phyloP scores from a whole-genome alignment of 2,329 filamentous ascomycete genomes.

The Cyanodermella asteris region DNA sequence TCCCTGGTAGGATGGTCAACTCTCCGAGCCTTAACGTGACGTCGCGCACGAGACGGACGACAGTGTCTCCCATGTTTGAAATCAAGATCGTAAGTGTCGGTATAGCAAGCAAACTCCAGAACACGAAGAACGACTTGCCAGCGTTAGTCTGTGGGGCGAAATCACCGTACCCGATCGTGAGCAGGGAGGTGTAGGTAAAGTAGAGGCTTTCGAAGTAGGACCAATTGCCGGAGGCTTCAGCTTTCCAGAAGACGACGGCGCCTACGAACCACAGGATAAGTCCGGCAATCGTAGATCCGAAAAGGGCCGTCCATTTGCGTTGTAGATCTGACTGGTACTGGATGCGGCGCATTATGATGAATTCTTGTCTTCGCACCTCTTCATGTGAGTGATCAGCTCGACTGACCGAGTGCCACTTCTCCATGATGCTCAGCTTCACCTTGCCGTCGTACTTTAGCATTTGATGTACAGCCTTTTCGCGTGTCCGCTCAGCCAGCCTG shows the following conservation, averaged over 20 bases:
- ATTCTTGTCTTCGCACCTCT: slow-evolving; percentile 27
- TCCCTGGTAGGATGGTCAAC: slow-evolving; percentile 6
- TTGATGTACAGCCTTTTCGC: slow-evolving; percentile 19
- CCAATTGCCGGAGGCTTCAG: slow-evolving; percentile 14
- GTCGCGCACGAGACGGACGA: slow-evolving; percentile 9
- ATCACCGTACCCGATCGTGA: slow-evolving; percentile 21
- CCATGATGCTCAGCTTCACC: slow-evolving; percentile 20
- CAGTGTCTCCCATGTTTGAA: slow-evolving; percentile 17
- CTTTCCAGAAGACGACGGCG: slow-evolving; percentile 16
- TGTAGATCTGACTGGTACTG: slow-evolving; percentile 15
- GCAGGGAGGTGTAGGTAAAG: slow-evolving; percentile 17
- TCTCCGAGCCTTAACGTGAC: slow-evolving; percentile 9
- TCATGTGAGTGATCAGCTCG: slow-evolving; percentile 14
- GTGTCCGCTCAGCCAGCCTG: slow-evolving; percentile 26
- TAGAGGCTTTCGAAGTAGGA: slow-evolving; percentile 18
- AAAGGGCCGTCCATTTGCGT: slow-evolving; percentile 20
- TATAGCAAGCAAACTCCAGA: slow-evolving; percentile 19
- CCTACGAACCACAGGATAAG: slow-evolving; percentile 22
- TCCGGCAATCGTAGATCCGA: slow-evolving; percentile 20
- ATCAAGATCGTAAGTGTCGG: slow-evolving; percentile 20
- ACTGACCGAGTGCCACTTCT: too few relatives aligned
- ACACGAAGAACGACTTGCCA: slow-evolving; percentile 18
- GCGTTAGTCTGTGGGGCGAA: slow-evolving; percentile 14
- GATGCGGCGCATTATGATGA: slow-evolving; percentile 19
- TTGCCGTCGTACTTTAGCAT: slow-evolving; percentile 18